These are phyloP conservation scores for Pelagomonas calceolata DNA, from an alignment of 108 stramenopile genomes.

Conservation along the genomic window DNA sequence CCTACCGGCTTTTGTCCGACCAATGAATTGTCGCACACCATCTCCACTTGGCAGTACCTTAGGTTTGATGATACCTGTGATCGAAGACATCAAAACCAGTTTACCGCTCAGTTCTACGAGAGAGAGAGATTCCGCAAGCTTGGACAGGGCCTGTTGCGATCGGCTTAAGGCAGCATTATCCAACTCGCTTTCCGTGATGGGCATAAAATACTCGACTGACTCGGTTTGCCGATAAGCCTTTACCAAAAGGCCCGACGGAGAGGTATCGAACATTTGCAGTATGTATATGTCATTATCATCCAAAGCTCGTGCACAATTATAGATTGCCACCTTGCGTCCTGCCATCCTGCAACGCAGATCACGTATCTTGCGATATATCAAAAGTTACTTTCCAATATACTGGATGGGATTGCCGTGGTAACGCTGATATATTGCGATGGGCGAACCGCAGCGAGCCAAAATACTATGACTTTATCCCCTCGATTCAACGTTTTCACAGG, in stretches of 20 bases:
- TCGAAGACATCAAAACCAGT: conserved; percentile 16
- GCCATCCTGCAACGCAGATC: background rate
- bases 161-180: conserved; percentile 13
- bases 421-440: too few species aligned
- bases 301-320: background rate
- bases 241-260: conserved; percentile 26
- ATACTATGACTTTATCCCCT: too few species aligned
- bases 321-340: background rate
- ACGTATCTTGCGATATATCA: too few species aligned
- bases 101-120: conserved; percentile 3
- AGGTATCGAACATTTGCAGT: conserved; percentile 20
- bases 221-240: conserved; percentile 25
- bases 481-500: too few species aligned
- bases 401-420: too few species aligned
- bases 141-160: conserved; percentile 7
- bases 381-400: too few species aligned
- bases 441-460: too few species aligned
- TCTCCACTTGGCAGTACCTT: conserved; percentile 17
- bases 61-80: conserved; percentile 19
- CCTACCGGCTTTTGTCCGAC: conserved; percentile 11
- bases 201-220: conserved; percentile 13
- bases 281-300: conserved; percentile 17
- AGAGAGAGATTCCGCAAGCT: conserved; percentile 22
- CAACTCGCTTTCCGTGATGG: conserved; percentile 25
- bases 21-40: conserved; percentile 18